Evolutionary conservation across 495 filamentous ascomycete species (phyloP), one percentile per base, ranked within the genome.

Genomic region (Aspergillus steynii): DNA sequence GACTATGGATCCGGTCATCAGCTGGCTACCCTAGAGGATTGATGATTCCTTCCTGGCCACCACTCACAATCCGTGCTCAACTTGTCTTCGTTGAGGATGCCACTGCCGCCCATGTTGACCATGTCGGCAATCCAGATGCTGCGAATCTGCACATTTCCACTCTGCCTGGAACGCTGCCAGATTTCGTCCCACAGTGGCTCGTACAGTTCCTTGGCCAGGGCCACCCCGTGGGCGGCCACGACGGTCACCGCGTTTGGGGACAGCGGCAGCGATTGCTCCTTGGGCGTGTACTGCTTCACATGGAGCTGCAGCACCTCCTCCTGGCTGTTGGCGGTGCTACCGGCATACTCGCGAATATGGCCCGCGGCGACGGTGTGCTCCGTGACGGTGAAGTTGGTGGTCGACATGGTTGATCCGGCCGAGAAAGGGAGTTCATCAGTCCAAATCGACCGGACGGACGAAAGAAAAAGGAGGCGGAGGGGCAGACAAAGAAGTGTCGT

Each of bases 121-220:
- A 55, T 48, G 20, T 61, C 59, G 5, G 59, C 59, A 25, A 61
- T 61, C 59, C 59, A 61, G 25, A 61, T 61, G 1, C 53, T 29
- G 27, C 59, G 59, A 29, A 61, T 61, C 20, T 28, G 46, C 9
- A 56, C 4, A 7, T 29, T 29, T 20, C 46, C 42, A 26, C 48
- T n/a, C 10, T 34, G 48, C n/a, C 54, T 29, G 5, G 25, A 56
- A 12, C 29, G 20, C 14, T 37, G 9, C 15, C 29, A 12, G 25
- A 61, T 50, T 8, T 61, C 59, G 12, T 56, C 59, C 59, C 59
- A 61, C 1, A 61, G 29, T 4, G 59, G 59, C 47, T 61, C 59
- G 46, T 61, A 61, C 6, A 56, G 29, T 46, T 61, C 59, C 58
- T 61, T 61, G 8, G 59, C 53, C 15, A 51, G 50, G 6, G 45